Conservation (phyloP, 2,329 filamentous ascomycete species). For the Aspergillus puulaauensis region DNA sequence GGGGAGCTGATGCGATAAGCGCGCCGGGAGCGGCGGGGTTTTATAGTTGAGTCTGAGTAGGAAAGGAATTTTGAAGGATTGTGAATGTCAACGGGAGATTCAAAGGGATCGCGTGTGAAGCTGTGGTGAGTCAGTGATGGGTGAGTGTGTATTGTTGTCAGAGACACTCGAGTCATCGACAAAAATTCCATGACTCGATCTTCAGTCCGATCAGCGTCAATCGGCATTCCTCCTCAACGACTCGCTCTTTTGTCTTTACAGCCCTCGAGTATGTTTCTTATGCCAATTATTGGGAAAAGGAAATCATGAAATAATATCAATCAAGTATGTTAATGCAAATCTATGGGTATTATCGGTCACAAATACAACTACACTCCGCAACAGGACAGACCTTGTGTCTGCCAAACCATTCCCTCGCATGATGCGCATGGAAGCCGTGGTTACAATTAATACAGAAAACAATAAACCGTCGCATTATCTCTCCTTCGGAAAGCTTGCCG, state of each 20-base stretch:
- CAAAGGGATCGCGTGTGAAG: background rate
- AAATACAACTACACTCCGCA: slow-evolving; percentile 42
- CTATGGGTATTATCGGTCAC: slow-evolving; percentile 32
- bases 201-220: background rate
- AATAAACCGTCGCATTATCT: slow-evolving; percentile 55
- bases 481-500: slow-evolving; percentile 33
- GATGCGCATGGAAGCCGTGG: slow-evolving; percentile 64
- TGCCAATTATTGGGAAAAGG: background rate
- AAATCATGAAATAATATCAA: background rate
- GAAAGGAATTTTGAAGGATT: background rate
- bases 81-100: background rate
- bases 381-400: slow-evolving; percentile 41
- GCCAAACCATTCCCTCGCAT: slow-evolving; percentile 62
- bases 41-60: background rate
- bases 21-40: background rate
- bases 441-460: slow-evolving; percentile 63
- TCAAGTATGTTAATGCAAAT: background rate
- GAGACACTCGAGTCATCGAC: background rate
- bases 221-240: background rate
- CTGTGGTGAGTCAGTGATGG: background rate
- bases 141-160: background rate
- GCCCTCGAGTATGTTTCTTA: background rate
- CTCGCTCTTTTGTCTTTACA: background rate
- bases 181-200: no score
- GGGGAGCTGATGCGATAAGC: background rate